Percentiles rank a stretch among this genome's conserved stretches.
Conservation (phyloP, 2,329 filamentous ascomycete species). For the Nigrospora oryzae region DNA sequence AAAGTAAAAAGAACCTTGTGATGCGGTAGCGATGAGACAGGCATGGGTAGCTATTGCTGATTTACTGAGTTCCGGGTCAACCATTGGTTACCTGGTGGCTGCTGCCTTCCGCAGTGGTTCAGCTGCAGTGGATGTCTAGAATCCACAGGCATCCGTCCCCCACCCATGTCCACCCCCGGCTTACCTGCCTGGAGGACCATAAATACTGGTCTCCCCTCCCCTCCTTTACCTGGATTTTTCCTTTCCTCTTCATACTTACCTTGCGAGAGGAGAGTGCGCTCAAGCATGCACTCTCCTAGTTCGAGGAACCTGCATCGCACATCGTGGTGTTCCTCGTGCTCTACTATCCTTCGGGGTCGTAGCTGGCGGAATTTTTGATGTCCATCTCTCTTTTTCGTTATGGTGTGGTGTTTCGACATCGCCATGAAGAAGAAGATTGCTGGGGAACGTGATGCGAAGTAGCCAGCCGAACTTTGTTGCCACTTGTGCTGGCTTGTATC, state of each 20-base stretch:
- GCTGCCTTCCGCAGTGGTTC: too few species aligned
- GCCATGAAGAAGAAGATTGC: constrained; percentile 4
- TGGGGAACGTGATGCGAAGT: too few species aligned
- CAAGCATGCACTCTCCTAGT: constrained; percentile 29
- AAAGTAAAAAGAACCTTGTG: too few species aligned
- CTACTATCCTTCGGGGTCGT: constrained; percentile 40
- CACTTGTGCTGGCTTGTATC: too few species aligned
- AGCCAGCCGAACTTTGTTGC: too few species aligned
- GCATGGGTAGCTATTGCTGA: too few species aligned
- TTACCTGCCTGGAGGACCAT: neutral
- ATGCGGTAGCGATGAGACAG: too few species aligned
- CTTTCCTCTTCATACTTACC: constrained; percentile 37
- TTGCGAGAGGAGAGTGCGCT: constrained; percentile 29
- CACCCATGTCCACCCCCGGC: neutral
- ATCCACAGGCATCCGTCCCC: too few species aligned
- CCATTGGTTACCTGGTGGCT: too few species aligned
- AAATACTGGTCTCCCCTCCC: neutral
- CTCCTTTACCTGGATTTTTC: constrained; percentile 11
- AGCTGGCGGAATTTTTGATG: constrained; percentile 37
- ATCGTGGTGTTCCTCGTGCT: constrained; percentile 34
- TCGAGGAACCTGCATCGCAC: constrained; percentile 39
- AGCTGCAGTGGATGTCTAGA: neutral
- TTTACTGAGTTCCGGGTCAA: too few species aligned
- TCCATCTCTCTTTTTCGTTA: constrained; percentile 7
- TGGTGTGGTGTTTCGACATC: constrained; percentile 4